A percentile compares a stretch with the other conserved stretches of the same genome.
Evolutionary conservation across 2,329 filamentous ascomycete genomes (phyloP).

Genomic region (Exophiala spinifera): DNA sequence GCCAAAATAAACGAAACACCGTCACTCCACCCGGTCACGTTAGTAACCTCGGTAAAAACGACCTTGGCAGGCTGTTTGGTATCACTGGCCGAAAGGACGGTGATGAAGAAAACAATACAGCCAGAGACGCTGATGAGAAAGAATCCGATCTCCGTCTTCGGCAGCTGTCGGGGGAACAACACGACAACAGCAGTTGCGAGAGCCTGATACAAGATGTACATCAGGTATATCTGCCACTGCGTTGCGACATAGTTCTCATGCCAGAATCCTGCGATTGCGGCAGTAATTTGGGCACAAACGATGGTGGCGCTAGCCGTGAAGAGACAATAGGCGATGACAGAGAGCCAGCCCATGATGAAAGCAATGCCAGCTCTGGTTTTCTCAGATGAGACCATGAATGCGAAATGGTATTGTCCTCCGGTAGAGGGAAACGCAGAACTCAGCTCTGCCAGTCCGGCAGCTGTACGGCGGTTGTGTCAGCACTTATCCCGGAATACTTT

Average conservation of each 20-base stretch:
- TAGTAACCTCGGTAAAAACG: constrained; percentile 57
- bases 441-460: constrained; percentile 30
- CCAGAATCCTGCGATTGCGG: constrained; percentile 22
- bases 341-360: constrained; percentile 32
- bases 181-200: constrained; percentile 19
- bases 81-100: constrained; percentile 28
- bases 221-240: constrained; percentile 31
- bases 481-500: neutral
- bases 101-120: constrained; percentile 32
- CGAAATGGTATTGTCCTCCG: constrained; percentile 36
- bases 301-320: constrained; percentile 26
- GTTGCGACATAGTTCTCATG: constrained; percentile 19
- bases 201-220: constrained; percentile 24
- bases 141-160: constrained; percentile 19
- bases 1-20: constrained; percentile 52
- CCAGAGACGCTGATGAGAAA: constrained; percentile 24
- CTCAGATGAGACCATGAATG: constrained; percentile 28
- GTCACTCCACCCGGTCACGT: constrained; percentile 66
- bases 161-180: constrained; percentile 18
- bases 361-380: constrained; percentile 20
- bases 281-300: constrained; percentile 21
- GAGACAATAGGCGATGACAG: constrained; percentile 29
- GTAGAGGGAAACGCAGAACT: constrained; percentile 31
- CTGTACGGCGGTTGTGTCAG: neutral
- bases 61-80: constrained; percentile 50